Conservation (phyloP, 345 rosid genomes). For the Citrus unshiu region DNA sequence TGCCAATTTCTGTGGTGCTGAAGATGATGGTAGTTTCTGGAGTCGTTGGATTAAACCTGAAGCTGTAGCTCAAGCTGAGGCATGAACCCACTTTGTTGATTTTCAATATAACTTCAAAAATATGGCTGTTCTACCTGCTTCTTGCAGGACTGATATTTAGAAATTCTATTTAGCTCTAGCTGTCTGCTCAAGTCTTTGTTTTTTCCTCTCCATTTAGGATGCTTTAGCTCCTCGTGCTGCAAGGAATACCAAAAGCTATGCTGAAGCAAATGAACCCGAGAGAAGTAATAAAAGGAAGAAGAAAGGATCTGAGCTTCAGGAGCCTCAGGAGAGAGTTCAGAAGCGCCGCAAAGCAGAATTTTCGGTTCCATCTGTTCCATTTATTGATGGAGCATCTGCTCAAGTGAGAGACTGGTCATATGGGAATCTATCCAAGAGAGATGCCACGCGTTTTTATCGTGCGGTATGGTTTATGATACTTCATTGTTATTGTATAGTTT, state of each 20-base stretch:
- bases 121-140: neutral
- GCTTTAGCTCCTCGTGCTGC: constrained; percentile 98
- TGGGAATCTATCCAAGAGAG: constrained; percentile 95
- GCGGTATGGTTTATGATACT: constrained; percentile 46
- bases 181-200: constrained; percentile 7
- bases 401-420: constrained; percentile 98
- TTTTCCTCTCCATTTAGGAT: constrained; percentile 42
- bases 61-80: constrained; percentile 81
- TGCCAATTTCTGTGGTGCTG: constrained; percentile 83
- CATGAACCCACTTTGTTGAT: constrained; percentile 31
- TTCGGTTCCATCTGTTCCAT: constrained; percentile 55
- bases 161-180: neutral
- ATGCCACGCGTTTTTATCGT: constrained; percentile 90
- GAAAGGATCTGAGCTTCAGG: constrained; percentile 70
- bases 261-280: constrained; percentile 70
- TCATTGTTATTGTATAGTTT: neutral
- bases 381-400: constrained; percentile 87
- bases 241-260: constrained; percentile 85
- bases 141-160: neutral
- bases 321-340: constrained; percentile 57
- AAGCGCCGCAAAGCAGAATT: constrained; percentile 86
- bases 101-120: neutral
- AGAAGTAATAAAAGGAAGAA: constrained; percentile 82
- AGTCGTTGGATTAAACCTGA: constrained; percentile 99
- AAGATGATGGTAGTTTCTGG: constrained; percentile 98